phyloP scores from a whole-genome alignment of 441 rosid species.

The Jatropha podagrica region DNA sequence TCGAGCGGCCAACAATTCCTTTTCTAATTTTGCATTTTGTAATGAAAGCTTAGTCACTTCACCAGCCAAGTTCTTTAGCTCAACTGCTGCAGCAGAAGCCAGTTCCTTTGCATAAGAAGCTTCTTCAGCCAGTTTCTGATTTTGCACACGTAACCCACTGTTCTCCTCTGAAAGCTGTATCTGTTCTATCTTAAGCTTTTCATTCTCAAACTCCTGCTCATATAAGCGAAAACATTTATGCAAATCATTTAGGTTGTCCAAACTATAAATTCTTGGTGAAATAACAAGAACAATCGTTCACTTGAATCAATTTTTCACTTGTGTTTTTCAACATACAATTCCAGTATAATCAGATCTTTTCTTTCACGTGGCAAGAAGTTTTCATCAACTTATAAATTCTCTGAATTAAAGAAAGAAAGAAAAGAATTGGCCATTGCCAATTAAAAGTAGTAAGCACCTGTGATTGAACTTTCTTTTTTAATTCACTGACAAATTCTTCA shows the following conservation, averaged over 20 bases:
- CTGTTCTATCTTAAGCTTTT: slow-evolving; percentile 71
- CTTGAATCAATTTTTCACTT: background rate
- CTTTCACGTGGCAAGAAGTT: background rate
- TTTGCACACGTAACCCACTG: slow-evolving; percentile 77
- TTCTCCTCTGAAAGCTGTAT: slow-evolving; percentile 84
- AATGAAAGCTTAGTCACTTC: slow-evolving; percentile 92
- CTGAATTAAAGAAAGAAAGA: background rate
- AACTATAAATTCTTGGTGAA: background rate
- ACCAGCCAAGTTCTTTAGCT: slow-evolving; percentile 90
- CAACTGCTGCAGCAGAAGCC: slow-evolving; percentile 99
- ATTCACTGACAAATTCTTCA: slow-evolving; percentile 58
- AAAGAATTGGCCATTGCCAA: background rate
- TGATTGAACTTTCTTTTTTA: slow-evolving; percentile 70
- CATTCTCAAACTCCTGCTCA: slow-evolving; percentile 77
- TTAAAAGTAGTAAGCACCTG: slow-evolving; percentile 48
- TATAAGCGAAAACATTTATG: slow-evolving; percentile 15
- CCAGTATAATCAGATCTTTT: no score
- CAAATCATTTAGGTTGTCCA: background rate
- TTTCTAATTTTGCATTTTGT: slow-evolving; percentile 84
- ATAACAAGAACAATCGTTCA: background rate
- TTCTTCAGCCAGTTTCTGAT: slow-evolving; percentile 91
- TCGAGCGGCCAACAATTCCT: slow-evolving; percentile 68
- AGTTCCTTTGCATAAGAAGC: slow-evolving; percentile 96
- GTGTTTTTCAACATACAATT: background rate
- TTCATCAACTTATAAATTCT: background rate